phyloP scores from a whole-genome alignment of 352 stramenopile species.

The Pythium brachiatum region DNA sequence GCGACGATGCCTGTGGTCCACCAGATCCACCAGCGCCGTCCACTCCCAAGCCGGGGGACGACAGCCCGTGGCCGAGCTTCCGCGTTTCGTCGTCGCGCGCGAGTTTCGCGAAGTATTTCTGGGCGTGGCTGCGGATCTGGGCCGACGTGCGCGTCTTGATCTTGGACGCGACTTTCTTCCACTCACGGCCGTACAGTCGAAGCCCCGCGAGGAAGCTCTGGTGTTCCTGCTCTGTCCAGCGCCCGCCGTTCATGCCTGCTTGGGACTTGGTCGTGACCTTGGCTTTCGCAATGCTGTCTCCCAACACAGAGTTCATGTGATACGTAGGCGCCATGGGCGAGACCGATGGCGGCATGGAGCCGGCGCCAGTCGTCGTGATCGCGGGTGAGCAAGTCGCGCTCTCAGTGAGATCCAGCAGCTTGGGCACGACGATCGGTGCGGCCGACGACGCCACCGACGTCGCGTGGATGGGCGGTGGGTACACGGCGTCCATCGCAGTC shows the following conservation, averaged over 20 bases:
- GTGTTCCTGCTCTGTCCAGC: constrained; percentile 95
- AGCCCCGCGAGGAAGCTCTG: constrained; percentile 94
- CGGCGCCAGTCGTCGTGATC: neutral
- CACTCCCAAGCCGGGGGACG: neutral
- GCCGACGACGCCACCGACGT: neutral
- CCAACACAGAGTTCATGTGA: neutral
- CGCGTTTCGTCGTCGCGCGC: constrained; percentile 71
- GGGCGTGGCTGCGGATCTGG: constrained; percentile 80
- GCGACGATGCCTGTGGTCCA: constrained; percentile 8
- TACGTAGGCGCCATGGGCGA: constrained; percentile 9
- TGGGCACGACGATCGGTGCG: constrained; percentile 14
- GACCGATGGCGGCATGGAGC: constrained; percentile 10
- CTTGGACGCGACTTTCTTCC: constrained; percentile 94
- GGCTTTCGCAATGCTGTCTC: constrained; percentile 9
- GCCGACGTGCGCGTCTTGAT: constrained; percentile 87
- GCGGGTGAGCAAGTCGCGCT: constrained; percentile 11
- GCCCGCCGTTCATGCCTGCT: constrained; percentile 82
- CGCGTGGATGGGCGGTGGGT: neutral
- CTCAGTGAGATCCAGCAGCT: constrained; percentile 8
- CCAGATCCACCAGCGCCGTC: neutral
- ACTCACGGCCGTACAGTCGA: constrained; percentile 94
- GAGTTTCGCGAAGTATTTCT: constrained; percentile 89
- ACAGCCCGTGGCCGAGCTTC: constrained; percentile 36
- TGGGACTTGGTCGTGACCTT: constrained; percentile 51
- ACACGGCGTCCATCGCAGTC: constrained; percentile 1